phyloP scores from a whole-genome alignment of 441 rosid species.

The Mallotus japonicus region DNA sequence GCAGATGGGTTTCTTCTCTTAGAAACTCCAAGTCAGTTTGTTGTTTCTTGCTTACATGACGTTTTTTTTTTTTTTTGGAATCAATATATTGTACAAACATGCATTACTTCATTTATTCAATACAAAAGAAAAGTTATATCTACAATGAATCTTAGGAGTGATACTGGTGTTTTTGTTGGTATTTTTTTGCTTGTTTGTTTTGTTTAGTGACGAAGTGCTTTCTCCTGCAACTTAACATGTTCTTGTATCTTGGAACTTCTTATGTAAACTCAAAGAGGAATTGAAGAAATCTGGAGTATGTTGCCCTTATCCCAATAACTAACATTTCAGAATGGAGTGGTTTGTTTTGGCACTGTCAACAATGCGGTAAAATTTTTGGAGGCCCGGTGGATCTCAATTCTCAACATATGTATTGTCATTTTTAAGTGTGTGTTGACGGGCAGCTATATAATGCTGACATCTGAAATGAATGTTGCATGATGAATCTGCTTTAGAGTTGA shows the following conservation, averaged over 20 bases:
- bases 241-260: conserved; percentile 13
- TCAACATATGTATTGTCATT: background rate
- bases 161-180: background rate
- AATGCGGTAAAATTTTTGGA: background rate
- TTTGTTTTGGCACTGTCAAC: background rate
- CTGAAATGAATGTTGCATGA: conserved; percentile 6
- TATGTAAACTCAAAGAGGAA: conserved; percentile 17
- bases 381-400: background rate
- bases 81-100: conserved; percentile 44
- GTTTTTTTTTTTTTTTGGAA: conserved; percentile 20
- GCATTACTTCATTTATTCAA: conserved; percentile 29
- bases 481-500: background rate
- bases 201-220: conserved; percentile 11
- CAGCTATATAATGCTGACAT: conserved; percentile 6
- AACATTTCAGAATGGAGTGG: background rate
- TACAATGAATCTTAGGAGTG: conserved; percentile 12
- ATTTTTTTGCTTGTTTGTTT: background rate
- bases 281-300: conserved; percentile 15
- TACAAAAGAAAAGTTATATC: conserved; percentile 21
- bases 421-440: background rate
- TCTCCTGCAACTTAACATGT: conserved; percentile 12
- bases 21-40: conserved; percentile 41
- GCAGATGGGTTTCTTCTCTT: conserved; percentile 66
- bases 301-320: conserved; percentile 6
- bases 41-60: conserved; percentile 31